Base-by-base conservation (phyloP, 768 basidiomycete genomes). In the Leucogyrophana mollusca region DNA sequence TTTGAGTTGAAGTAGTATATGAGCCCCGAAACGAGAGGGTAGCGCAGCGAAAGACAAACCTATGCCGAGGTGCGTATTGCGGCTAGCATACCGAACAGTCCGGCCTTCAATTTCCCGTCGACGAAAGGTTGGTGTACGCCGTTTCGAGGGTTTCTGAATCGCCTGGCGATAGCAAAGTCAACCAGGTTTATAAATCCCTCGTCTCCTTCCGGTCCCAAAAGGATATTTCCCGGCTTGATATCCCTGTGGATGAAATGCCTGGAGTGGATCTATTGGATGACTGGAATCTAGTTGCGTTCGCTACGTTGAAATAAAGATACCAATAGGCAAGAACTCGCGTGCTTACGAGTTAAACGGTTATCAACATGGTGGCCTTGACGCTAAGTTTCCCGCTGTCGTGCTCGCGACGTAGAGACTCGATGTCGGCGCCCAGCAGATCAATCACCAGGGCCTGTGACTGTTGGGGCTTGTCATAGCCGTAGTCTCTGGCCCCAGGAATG, bases 41-140 rank as follows among this genome's bases (percentile, higher is more conserved):
- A 30, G 27, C 7, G 13, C 27, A 30, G 27, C 7, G 13, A 30
- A 30, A 30, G 13, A 6, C 27, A 30, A 30, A 30, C 98, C 92
- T 43, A 98, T 94, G 55, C 95, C 96, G 65, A 98, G 69, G 65
- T 99, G 95, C 18, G 95, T 99, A 76, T 99, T 99, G 75, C 98
- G 97, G 18, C 92, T 95, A 1, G 95, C 97, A 78, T 97, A 99
- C 45, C 96, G 92, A 54, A 96, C 95, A 22, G 96, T 99, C 95
- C 95, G 1, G 96, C 98, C 58, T 98, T 70, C 65, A 97, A 98
- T 90, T 99, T 99, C 82, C 98, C 98, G 84, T 99, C 95, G 57
- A 96, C 81, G 79, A 98, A 99, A 9, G 96, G 96, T 56, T 98
- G 98, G 68, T 99, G 96, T 32, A 99, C 83, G 65, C 98, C 95